Evolutionary conservation across 495 filamentous ascomycete species (phyloP), one percentile per base, ranked within the genome.

Genomic region (Podospora pseudopauciseta): DNA sequence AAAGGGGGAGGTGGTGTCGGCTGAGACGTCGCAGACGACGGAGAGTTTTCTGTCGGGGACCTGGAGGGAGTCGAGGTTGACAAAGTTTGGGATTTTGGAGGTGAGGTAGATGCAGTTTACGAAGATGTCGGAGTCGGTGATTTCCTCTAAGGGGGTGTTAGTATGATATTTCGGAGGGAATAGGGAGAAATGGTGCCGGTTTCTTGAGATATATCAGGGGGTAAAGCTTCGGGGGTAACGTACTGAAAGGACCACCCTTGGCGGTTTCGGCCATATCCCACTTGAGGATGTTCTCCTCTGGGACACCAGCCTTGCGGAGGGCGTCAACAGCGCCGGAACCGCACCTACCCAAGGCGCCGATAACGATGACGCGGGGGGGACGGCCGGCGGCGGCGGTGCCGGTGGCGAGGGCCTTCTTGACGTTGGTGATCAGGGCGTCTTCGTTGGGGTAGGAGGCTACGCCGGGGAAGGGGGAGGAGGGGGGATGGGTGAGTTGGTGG

Each of bases 231-330:
- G 1, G 34, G 34, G 34, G 34, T 39, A 5, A 73, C 75, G 60
- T 63, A 77, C 75, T 77, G 83, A 96, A 97, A 27, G 94, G 94
- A 16, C 94, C 94, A 32, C 91, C 89, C 75, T 85, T 85, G 3
- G 80, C 82, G n/a, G 94, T 97, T 86, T 97, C 95, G 2, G 83
- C 88, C 80, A 99, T 85, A 83, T 98, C 95, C 94, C 94, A 97
- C 83, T 93, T 87, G 72, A 94, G 78, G 71, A 97, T 87, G 71
- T 91, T 86, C 67, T 87, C 85, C 19, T 89, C 86, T 13, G 88
- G 86, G 34, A 97, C 82, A 58, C 93, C 94, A 26, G 87, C 90
- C 79, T 89, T 88, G 72, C 86, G 83, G 72, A 90, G 91, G 67
- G 95, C 80, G 63, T 94, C 89, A 4, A 96, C 89, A 27, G 95